Evolutionary conservation across 768 basidiomycete genomes (phyloP), one percentile per base, ranked within the genome.

Genomic region (Dendrothele bispora): DNA sequence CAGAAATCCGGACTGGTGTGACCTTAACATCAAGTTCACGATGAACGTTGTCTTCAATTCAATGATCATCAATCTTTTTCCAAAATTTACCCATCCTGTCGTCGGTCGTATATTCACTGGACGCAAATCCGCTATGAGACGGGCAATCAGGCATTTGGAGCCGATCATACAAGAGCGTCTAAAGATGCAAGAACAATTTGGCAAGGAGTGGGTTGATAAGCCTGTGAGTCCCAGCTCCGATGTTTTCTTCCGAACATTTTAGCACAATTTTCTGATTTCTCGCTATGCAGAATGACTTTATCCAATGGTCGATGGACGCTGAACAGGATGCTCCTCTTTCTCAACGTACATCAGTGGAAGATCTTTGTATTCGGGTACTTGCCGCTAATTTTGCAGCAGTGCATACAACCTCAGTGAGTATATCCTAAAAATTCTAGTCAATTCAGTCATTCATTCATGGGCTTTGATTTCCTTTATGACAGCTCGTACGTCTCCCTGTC

Each of bases 301-400:
- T 45, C n/a, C 29, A 34, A 17, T 72, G 71, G 71, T 43, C 69
- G 5, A 59, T 71, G 32, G 64, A 62, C 21, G 56, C 53, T 3
- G 3, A 18, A 11, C 34, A 7, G 5, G 15, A 35, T n/a, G n/a
- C n/a, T 7, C 61, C 63, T 1, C 20, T 50, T 6, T 52, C 50
- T 11, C 37, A 49, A 12, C 56, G 62, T 24, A 40, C 39, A 21
- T 48, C 53, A 0, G 20, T 55, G 3, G 39, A 51, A 22, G 50
- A 51, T 3, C 42, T 68, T 12, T 53, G 51, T 8, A 36, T 49
- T 2, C 48, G 45, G 15, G 29, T 69, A 7, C 49, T 68, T 10
- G 12, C 47, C 17, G 39, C 64, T 25, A 71, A 70, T 51, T 66
- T 72, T 52, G 64, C 67, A 2, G 63, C 65, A 5, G 69, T 66